A percentile compares a stretch with the other conserved stretches of the same genome.
These are phyloP conservation scores for Thalassiosira mediterranea DNA, from an alignment of 352 stramenopile species.

Conservation along the genomic window DNA sequence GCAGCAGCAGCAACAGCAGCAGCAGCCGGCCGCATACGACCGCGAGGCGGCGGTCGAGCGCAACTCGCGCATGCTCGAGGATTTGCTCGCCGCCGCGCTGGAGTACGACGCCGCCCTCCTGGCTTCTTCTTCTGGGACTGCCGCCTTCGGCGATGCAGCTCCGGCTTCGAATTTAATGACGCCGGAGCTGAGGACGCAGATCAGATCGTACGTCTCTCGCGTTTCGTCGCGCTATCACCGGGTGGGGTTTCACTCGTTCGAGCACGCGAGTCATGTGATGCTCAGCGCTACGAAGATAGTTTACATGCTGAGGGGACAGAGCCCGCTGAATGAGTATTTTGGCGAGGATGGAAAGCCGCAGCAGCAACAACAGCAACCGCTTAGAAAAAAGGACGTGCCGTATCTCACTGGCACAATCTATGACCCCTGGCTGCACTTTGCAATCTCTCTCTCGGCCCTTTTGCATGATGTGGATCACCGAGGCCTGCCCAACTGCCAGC, in stretches of 20 bases:
- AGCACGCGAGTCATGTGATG: constrained; percentile 48
- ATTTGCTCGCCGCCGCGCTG: constrained; percentile 25
- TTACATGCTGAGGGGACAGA: constrained; percentile 27
- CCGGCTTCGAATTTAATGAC: neutral
- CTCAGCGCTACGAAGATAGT: constrained; percentile 35
- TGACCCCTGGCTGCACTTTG: constrained; percentile 42
- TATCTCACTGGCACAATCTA: constrained; percentile 20
- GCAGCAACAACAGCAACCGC: constrained; percentile 2
- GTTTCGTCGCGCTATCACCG: constrained; percentile 31
- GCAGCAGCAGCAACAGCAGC: neutral
- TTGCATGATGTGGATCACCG: constrained; percentile 48
- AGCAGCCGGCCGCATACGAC: neutral
- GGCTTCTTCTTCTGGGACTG: neutral
- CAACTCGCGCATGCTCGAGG: constrained; percentile 34
- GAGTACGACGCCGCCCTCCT: constrained; percentile 1
- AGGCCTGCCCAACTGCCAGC: constrained; percentile 28
- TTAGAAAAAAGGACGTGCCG: neutral
- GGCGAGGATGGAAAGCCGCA: neutral
- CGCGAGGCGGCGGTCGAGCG: constrained; percentile 3
- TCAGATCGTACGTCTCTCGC: constrained; percentile 23
- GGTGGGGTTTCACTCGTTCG: constrained; percentile 40
- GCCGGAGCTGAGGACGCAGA: constrained; percentile 16
- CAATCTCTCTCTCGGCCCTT: constrained; percentile 32
- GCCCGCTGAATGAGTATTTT: constrained; percentile 14
- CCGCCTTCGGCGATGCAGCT: neutral